Conservation (phyloP, 2,329 filamentous ascomycete genomes). For the Rhinocladiella similis region DNA sequence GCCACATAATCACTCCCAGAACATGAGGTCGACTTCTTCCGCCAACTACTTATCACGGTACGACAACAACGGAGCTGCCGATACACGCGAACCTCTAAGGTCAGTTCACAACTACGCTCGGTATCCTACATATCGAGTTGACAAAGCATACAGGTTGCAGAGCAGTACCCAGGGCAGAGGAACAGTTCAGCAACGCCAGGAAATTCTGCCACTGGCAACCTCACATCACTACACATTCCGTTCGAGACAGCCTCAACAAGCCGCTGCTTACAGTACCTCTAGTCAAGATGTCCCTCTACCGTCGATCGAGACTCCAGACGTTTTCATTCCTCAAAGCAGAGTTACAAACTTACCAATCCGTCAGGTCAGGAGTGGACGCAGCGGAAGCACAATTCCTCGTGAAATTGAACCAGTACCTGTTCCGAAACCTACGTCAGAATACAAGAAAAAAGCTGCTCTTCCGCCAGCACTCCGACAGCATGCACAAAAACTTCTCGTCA, state of each 20-base stretch:
- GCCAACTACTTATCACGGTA: no score
- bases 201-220: background rate
- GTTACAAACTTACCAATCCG: constrained; percentile 5
- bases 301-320: constrained; percentile 10
- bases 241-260: constrained; percentile 11
- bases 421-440: constrained; percentile 61
- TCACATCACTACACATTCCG: constrained; percentile 13
- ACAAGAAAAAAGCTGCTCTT: constrained; percentile 58
- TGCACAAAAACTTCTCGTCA: constrained; percentile 70
- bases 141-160: constrained; percentile 27
- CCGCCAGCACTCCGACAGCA: constrained; percentile 43
- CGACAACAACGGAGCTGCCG: no score
- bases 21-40: no score
- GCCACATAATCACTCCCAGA: no score
- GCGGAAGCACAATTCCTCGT: constrained; percentile 1
- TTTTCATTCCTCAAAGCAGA: background rate
- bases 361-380: background rate
- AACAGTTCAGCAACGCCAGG: constrained; percentile 11
- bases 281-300: constrained; percentile 11
- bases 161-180: constrained; percentile 17
- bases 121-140: constrained; percentile 30
- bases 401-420: constrained; percentile 34
- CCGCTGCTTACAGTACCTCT: constrained; percentile 9
- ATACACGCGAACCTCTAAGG: constrained; percentile 21
- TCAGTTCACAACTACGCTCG: constrained; percentile 28